These are phyloP conservation scores for Chaetomium tenue DNA, from an alignment of 495 filamentous ascomycete species.

Conservation along the genomic window DNA sequence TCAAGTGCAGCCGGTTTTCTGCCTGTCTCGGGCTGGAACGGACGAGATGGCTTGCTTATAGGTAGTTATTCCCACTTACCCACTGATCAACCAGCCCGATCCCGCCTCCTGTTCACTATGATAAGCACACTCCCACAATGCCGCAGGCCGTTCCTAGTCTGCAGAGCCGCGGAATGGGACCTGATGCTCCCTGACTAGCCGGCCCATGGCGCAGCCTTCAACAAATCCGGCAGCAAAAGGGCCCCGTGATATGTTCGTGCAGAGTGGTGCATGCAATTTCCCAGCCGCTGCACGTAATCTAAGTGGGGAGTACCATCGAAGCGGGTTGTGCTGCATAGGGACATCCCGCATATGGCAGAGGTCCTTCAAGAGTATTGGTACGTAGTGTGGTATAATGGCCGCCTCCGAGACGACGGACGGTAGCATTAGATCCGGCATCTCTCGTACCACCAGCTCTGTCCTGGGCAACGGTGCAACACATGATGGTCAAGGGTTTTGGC, in stretches of 20 bases:
- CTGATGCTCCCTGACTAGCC: no score
- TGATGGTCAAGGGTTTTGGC: neutral
- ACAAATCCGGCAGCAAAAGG: constrained; percentile 1
- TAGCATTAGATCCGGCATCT: neutral
- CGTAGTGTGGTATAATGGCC: neutral
- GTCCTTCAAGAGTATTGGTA: constrained; percentile 1
- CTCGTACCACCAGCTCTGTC: neutral
- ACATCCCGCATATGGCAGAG: constrained; percentile 17
- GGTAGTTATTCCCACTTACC: no score
- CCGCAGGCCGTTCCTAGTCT: no score
- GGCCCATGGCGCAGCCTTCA: no score
- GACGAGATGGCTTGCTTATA: no score
- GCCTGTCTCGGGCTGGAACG: no score
- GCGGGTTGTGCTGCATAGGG: constrained; percentile 20
- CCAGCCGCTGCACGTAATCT: constrained; percentile 33
- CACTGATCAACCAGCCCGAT: no score
- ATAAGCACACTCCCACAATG: no score
- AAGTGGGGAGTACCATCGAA: constrained; percentile 6
- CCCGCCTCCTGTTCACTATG: no score
- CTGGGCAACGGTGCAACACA: neutral
- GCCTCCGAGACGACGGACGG: neutral
- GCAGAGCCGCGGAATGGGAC: no score
- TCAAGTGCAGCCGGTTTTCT: no score
- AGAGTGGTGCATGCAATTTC: constrained; percentile 28
- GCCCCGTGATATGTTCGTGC: constrained; percentile 30